Conservation (phyloP, 2,329 filamentous ascomycete genomes). For the Claviceps sp. region DNA sequence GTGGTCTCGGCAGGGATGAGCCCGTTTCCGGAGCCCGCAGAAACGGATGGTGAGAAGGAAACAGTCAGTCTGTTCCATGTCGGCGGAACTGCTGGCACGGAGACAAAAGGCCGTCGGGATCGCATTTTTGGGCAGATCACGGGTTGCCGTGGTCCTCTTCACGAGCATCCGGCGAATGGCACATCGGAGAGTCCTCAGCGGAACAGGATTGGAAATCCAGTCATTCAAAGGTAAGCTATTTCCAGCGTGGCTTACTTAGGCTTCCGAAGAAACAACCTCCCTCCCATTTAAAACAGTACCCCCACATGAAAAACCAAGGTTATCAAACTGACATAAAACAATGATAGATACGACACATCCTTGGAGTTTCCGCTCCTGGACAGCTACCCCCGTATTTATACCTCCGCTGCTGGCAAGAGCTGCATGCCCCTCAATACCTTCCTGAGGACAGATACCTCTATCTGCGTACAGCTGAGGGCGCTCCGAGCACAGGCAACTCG, state of each 20-base stretch:
- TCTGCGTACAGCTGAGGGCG: constrained; percentile 54
- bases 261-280: neutral
- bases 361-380: constrained; percentile 51
- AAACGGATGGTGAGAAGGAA: constrained; percentile 16
- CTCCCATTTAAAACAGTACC: neutral
- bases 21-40: constrained; percentile 25
- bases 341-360: constrained; percentile 4
- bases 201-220: constrained; percentile 14
- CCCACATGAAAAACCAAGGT: neutral
- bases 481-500: constrained; percentile 51
- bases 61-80: constrained; percentile 20
- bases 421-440: constrained; percentile 35
- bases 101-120: constrained; percentile 5
- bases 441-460: constrained; percentile 60
- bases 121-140: constrained; percentile 18
- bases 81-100: constrained; percentile 6
- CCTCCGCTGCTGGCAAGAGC: constrained; percentile 22
- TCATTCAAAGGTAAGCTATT: constrained; percentile 15
- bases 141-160: constrained; percentile 10
- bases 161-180: constrained; percentile 4
- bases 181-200: constrained; percentile 8
- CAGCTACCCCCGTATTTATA: constrained; percentile 71
- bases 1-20: constrained; percentile 64
- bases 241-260: neutral
- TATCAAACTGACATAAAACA: neutral